Evolutionary conservation across 176 grass and related monocot species (phyloP).

Genomic region (Carex cristatella): DNA sequence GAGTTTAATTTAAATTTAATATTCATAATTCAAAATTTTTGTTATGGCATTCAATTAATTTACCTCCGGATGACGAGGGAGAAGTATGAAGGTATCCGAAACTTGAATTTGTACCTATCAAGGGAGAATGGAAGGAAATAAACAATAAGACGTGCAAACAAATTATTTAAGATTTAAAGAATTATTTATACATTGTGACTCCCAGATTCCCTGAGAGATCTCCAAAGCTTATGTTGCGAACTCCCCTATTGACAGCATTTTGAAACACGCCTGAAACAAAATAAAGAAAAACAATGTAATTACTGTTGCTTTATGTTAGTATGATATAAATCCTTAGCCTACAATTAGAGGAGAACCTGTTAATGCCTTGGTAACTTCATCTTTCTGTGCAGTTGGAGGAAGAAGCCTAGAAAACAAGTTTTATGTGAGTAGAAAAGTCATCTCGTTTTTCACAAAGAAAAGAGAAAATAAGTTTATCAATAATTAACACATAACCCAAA

Average conservation of each 20-base stretch:
- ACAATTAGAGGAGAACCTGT: slow-evolving; percentile 51
- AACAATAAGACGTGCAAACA: background rate
- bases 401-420: slow-evolving; percentile 54
- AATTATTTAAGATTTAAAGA: slow-evolving; percentile 13
- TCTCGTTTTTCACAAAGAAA: background rate
- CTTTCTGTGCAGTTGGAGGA: slow-evolving; percentile 85
- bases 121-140: background rate
- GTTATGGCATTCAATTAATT: background rate
- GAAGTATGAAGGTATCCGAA: slow-evolving; percentile 96
- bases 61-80: slow-evolving; percentile 98
- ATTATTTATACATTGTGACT: slow-evolving; percentile 65
- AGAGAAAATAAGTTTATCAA: background rate
- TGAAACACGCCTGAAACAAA: slow-evolving; percentile 74
- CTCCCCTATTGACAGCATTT: slow-evolving; percentile 93
- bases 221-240: slow-evolving; percentile 94
- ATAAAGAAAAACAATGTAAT: slow-evolving; percentile 22
- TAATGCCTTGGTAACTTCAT: slow-evolving; percentile 93
- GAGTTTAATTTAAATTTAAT: background rate
- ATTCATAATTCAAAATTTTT: background rate
- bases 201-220: slow-evolving; percentile 98
- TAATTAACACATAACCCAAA: background rate
- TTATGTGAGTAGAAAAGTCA: background rate
- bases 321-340: background rate
- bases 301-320: background rate
- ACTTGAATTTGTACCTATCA: slow-evolving; percentile 98